phyloP scores from a whole-genome alignment of 495 filamentous ascomycete species.

The Schizothecium vesticola region DNA sequence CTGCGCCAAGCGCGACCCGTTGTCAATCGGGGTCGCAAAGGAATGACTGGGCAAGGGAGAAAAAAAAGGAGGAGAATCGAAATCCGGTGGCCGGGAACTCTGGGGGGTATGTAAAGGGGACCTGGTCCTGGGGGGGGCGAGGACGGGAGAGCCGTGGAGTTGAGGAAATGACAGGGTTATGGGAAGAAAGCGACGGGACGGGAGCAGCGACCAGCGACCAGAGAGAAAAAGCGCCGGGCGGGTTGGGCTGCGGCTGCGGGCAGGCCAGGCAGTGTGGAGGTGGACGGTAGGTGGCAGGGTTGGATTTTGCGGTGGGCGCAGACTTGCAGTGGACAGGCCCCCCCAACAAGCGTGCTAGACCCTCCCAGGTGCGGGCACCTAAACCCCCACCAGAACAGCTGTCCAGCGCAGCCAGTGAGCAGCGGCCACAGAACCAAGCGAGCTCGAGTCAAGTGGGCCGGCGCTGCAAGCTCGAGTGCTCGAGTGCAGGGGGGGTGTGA shows the following conservation, averaged over 20 bases:
- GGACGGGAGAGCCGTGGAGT: neutral
- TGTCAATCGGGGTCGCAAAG: constrained; percentile 26
- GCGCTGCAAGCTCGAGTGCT: neutral
- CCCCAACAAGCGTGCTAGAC: constrained; percentile 5
- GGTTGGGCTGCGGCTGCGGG: neutral
- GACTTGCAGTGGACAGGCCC: neutral
- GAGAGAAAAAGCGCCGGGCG: neutral
- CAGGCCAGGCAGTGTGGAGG: neutral
- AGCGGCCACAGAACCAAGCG: constrained; percentile 16
- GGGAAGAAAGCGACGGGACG: neutral
- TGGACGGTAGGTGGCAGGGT: neutral
- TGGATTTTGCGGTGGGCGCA: neutral
- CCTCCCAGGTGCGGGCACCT: neutral
- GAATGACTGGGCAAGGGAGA: constrained; percentile 31
- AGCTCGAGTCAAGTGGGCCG: constrained; percentile 15
- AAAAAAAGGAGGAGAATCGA: constrained; percentile 16
- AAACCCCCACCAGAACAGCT: constrained; percentile 16
- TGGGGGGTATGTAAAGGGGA: constrained; percentile 22
- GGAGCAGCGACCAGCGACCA: neutral
- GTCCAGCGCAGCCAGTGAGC: constrained; percentile 17
- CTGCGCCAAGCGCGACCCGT: constrained; percentile 31
- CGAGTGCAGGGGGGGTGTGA: constrained; percentile 5
- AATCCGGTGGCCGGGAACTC: constrained; percentile 18
- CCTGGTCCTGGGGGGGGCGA: neutral
- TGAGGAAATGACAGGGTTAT: neutral